These are phyloP conservation scores for Sclerotinia subarctica DNA, from an alignment of 2,329 filamentous ascomycete genomes.

Conservation along the genomic window DNA sequence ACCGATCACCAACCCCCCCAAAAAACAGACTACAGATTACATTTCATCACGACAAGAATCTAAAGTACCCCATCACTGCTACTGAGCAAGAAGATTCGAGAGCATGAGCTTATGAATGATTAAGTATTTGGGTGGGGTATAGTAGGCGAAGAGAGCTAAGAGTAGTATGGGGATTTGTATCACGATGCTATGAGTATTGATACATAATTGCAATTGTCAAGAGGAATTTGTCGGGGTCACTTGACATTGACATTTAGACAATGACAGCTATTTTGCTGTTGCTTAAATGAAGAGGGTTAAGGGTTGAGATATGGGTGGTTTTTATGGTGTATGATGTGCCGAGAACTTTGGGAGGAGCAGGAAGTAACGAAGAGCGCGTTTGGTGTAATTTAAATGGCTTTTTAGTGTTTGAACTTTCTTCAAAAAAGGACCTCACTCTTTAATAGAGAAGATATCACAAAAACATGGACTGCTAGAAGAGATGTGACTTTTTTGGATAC, in stretches of 20 bases:
- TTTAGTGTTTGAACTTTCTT: not conserved
- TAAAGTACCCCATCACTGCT: too few relatives aligned
- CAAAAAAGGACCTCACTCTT: not conserved
- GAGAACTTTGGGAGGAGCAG: too few relatives aligned
- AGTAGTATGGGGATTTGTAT: not conserved
- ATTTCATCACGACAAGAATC: too few relatives aligned
- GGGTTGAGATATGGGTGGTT: not conserved
- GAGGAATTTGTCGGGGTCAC: not conserved
- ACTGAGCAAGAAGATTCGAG: too few relatives aligned
- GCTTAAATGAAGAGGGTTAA: not conserved
- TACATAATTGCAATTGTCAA: too few relatives aligned
- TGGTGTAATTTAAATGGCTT: not conserved
- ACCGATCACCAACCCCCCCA: too few relatives aligned
- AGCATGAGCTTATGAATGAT: too few relatives aligned
- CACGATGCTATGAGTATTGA: not conserved
- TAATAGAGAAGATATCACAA: not conserved
- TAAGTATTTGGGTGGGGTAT: too few relatives aligned
- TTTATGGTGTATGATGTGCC: not conserved
- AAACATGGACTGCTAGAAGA: not conserved
- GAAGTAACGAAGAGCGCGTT: not conserved
- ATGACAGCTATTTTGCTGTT: not conserved
- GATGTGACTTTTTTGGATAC: not conserved
- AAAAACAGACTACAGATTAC: too few relatives aligned
- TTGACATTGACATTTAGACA: not conserved
- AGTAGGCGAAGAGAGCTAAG: too few relatives aligned